A percentile compares a stretch with the other conserved stretches of the same genome.
These are phyloP conservation scores for Volvox carteri DNA, from an alignment of 163 green algal genomes.

Conservation along the genomic window DNA sequence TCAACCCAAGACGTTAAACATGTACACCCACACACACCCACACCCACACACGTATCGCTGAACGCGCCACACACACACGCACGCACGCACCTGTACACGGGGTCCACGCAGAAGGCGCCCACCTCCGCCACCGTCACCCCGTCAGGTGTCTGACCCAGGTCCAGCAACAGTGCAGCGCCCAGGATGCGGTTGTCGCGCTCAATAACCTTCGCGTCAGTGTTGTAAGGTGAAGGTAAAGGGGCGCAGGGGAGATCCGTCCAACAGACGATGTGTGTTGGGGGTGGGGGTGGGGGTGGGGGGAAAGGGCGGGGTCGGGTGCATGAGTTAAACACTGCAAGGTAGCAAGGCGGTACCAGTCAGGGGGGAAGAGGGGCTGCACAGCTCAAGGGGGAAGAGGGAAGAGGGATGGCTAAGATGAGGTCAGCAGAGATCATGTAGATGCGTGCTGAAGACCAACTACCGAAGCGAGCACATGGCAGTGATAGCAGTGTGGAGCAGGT, in stretches of 20 bases:
- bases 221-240: neutral
- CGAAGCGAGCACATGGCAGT: too few species aligned
- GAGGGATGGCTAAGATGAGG: too few species aligned
- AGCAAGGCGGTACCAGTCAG: too few species aligned
- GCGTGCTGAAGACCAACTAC: too few species aligned
- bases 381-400: too few species aligned
- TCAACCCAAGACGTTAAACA: too few species aligned
- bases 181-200: constrained; percentile 88
- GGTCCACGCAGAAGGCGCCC: constrained; percentile 94
- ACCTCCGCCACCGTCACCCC: constrained; percentile 86
- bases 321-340: too few species aligned
- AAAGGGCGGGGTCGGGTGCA: too few species aligned
- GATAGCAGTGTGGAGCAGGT: too few species aligned
- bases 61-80: neutral
- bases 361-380: too few species aligned
- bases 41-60: neutral
- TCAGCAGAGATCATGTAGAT: too few species aligned
- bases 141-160: constrained; percentile 78
- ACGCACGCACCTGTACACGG: constrained; percentile 71
- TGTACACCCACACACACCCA: too few species aligned
- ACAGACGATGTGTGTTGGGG: neutral
- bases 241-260: neutral
- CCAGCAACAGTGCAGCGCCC: constrained; percentile 87
- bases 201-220: constrained; percentile 73
- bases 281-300: neutral